Conservation (phyloP, 192 early-diverging fungal species). For the Coemansia sp. region DNA sequence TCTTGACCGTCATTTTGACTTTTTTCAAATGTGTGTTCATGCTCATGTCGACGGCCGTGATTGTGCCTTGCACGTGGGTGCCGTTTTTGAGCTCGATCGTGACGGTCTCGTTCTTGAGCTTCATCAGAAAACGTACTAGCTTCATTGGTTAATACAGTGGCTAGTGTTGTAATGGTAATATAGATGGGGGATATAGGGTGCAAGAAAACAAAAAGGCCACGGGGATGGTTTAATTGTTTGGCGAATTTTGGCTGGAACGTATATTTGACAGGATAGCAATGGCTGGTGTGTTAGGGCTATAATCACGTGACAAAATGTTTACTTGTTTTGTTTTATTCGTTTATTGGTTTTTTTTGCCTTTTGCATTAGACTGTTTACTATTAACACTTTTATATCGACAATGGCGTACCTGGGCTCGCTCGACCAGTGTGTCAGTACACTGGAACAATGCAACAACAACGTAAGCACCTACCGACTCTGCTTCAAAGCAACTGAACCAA, state of each 20-base stretch:
- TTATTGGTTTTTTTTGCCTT: neutral
- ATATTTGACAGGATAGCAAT: neutral
- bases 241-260: neutral
- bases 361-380: neutral
- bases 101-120: conserved; percentile 95
- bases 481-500: too few relatives aligned
- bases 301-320: conserved; percentile 18
- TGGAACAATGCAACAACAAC: conserved; percentile 29
- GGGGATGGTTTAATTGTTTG: neutral
- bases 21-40: conserved; percentile 99
- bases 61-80: conserved; percentile 93
- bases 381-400: neutral
- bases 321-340: conserved; percentile 1
- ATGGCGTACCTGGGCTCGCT: conserved; percentile 50
- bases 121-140: conserved; percentile 89
- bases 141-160: conserved; percentile 23
- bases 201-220: too few relatives aligned
- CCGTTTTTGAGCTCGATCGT: conserved; percentile 99
- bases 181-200: neutral
- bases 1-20: conserved; percentile 97
- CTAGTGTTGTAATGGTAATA: neutral
- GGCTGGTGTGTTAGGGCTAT: conserved; percentile 2
- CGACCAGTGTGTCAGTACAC: conserved; percentile 34
- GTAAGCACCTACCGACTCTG: neutral
- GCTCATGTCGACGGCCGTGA: conserved; percentile 96